Percentiles rank a stretch among this genome's conserved stretches.
phyloP scores from a whole-genome alignment of 495 filamentous ascomycete species.

The Xylaria nigripes region DNA sequence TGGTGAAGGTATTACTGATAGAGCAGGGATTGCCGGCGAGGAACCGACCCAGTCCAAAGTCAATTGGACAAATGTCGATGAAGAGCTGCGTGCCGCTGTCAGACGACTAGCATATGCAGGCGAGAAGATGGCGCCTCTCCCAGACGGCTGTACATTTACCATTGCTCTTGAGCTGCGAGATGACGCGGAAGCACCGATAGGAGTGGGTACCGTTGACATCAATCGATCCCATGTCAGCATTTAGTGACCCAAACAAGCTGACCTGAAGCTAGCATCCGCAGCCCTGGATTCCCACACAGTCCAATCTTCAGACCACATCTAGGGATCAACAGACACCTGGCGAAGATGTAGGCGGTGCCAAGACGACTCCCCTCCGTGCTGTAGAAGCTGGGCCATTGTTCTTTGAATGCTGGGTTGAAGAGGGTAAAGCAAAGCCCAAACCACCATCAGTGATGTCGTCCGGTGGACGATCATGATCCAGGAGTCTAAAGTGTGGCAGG shows the following conservation, averaged over 20 bases:
- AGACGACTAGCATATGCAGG: conserved; percentile 45
- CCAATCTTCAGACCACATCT: conserved; percentile 37
- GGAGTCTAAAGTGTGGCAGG: background rate
- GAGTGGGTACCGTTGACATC: conserved; percentile 31
- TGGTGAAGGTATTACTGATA: too few relatives aligned
- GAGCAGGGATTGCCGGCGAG: background rate
- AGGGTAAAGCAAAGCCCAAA: conserved; percentile 34
- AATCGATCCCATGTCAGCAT: background rate
- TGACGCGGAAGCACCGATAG: conserved; percentile 65
- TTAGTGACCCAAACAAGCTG: background rate
- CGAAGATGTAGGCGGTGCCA: conserved; percentile 37
- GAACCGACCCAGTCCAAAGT: conserved; percentile 11
- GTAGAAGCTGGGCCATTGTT: conserved; percentile 57
- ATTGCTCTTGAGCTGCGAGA: conserved; percentile 77
- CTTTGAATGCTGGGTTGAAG: conserved; percentile 64
- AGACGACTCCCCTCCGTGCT: conserved; percentile 47
- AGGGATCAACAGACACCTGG: conserved; percentile 26
- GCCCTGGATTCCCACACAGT: conserved; percentile 56
- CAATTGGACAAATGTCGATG: conserved; percentile 36
- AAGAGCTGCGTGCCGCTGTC: conserved; percentile 44
- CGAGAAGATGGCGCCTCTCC: conserved; percentile 55
- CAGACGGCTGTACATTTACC: conserved; percentile 73
- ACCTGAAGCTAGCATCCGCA: conserved; percentile 45
- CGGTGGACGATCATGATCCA: background rate
- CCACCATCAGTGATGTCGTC: background rate